Evolutionary conservation across 2,329 filamentous ascomycete genomes (phyloP), one percentile per base, ranked within the genome.

Genomic region (Cladosporium halotolerans): DNA sequence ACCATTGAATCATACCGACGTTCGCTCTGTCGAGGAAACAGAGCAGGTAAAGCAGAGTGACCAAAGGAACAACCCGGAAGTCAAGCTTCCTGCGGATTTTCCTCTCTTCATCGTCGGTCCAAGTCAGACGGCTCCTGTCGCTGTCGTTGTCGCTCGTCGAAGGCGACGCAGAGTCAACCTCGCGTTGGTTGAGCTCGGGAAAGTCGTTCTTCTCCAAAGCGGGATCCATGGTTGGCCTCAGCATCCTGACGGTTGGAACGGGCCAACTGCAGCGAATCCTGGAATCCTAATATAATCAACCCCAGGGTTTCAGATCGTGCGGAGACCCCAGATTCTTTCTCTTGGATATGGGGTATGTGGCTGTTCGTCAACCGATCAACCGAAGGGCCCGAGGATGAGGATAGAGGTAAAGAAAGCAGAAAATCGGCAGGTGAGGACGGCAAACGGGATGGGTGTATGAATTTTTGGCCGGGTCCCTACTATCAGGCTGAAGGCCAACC

Each of bases 21-120:
- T 79, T 79, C 40, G 74, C 75, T 55, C 75, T 69, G 60, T 78
- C 75, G 33, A 78, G 66, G 66, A 81, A 81, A 49, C 76, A 78
- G 10, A 79, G 69, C 70, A 84, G 68, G 57, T 83, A 83, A 14
- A 84, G 73, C 0, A 84, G 63, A 3, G 79, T 76, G 57, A 84
- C 75, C 65, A 82, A 79, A 1, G 81, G 81, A 42, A 84, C 76
- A 18, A 84, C 73, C 61, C 75, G 70, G 70, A 74, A 68, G 64
- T 83, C 76, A 58, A 80, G 70, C 66, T 78, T 79, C 60, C 76
- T 70, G 36, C 83, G 62, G 0, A 83, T 73, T 52, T 68, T 72
- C 58, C 73, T 79, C n/a, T 61, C 59, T 42, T 61, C 59, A 11
- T 56, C 59, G 28, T 58, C 57, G 2, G 55, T 52, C 54, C 54